These are phyloP conservation scores for Ganoderma meredithae DNA, from an alignment of 1,284 basidiomycete species.

Conservation along the genomic window DNA sequence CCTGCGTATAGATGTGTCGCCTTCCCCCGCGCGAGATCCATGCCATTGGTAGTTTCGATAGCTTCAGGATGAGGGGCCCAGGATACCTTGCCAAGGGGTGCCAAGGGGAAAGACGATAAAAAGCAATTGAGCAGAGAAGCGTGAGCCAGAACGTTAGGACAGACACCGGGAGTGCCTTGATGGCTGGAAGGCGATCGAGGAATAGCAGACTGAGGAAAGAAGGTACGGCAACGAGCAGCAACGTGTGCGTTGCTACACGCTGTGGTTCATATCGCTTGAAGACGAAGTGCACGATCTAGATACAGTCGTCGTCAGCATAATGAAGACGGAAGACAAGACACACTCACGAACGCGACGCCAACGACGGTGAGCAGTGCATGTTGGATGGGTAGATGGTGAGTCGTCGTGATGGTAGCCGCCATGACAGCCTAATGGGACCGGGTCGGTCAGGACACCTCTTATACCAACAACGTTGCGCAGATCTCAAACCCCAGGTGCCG, in stretches of 20 bases:
- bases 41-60: conserved; percentile 25
- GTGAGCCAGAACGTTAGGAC: conserved; percentile 22
- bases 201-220: conserved; percentile 20
- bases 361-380: conserved; percentile 21
- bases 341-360: conserved; percentile 30
- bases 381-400: conserved; percentile 14
- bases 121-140: conserved; percentile 19
- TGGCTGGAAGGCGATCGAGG: conserved; percentile 19
- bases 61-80: conserved; percentile 22
- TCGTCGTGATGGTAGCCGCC: conserved; percentile 18
- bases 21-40: conserved; percentile 29
- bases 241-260: conserved; percentile 19
- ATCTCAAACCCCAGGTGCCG: conserved; percentile 1
- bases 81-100: conserved; percentile 31
- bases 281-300: conserved; percentile 27
- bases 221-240: conserved; percentile 24
- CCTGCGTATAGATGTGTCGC: conserved; percentile 30
- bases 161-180: conserved; percentile 22
- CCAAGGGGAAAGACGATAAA: conserved; percentile 31
- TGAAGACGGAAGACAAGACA: background rate
- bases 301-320: conserved; percentile 10
- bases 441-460: conserved; percentile 4
- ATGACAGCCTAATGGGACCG: background rate
- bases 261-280: conserved; percentile 33
- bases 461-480: conserved; percentile 7